These are phyloP conservation scores for Zygoascus sp. DNA, from an alignment of 1,139 yeast genomes.

Conservation along the genomic window DNA sequence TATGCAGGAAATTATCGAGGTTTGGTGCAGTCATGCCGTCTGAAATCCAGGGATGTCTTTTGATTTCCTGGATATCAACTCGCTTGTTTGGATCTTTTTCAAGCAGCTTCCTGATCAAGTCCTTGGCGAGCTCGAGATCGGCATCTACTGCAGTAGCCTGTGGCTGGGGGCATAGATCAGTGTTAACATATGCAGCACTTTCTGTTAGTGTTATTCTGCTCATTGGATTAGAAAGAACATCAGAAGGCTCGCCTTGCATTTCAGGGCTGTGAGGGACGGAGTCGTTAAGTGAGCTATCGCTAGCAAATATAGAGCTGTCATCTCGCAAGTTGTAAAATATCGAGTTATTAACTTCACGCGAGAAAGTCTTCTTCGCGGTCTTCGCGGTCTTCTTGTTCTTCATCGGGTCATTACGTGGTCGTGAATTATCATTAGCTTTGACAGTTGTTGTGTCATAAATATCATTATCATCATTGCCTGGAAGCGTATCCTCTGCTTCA, in stretches of 20 bases:
- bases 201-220: constrained; percentile 7
- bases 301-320: background rate
- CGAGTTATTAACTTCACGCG: too few relatives aligned
- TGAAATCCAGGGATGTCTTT: constrained; percentile 71
- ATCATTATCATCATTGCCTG: constrained; percentile 3
- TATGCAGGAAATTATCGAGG: constrained; percentile 34
- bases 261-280: background rate
- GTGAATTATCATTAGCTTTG: background rate
- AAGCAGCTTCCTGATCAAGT: constrained; percentile 58
- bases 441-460: background rate
- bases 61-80: constrained; percentile 67
- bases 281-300: constrained; percentile 2
- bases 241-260: background rate
- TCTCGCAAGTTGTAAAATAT: constrained; percentile 16
- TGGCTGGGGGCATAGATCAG: background rate
- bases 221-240: background rate
- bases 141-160: constrained; percentile 20
- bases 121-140: constrained; percentile 48
- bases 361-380: background rate
- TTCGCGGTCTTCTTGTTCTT: background rate
- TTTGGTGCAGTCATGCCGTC: constrained; percentile 52
- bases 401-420: background rate
- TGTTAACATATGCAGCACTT: constrained; percentile 12
- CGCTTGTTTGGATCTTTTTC: constrained; percentile 69
- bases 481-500: constrained; percentile 23